Evolutionary conservation across 441 rosid species (phyloP).

Genomic region (Adansonia madagascariensis): DNA sequence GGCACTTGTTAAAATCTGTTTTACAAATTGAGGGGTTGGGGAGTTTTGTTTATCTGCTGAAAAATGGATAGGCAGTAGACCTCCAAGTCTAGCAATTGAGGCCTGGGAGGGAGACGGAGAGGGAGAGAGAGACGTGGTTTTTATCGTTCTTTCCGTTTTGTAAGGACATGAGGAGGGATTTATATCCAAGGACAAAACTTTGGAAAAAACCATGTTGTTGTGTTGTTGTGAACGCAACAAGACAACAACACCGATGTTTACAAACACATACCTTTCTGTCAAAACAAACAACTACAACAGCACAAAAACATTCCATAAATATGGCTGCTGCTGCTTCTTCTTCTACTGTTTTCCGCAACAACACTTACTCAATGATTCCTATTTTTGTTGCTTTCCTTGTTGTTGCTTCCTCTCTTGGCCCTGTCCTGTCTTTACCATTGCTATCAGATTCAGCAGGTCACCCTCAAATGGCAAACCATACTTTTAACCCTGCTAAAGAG

Average conservation of each 20-base stretch:
- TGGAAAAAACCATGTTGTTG: too few relatives aligned
- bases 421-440: slow-evolving; percentile 42
- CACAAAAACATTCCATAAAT: slow-evolving; percentile 39
- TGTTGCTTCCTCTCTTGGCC: slow-evolving; percentile 42
- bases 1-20: too few relatives aligned
- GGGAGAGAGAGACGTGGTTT: too few relatives aligned
- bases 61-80: too few relatives aligned
- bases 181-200: too few relatives aligned
- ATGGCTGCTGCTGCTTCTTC: slow-evolving; percentile 44
- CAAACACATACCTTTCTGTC: slow-evolving; percentile 41
- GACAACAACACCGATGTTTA: slow-evolving; percentile 8
- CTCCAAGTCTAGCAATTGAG: too few relatives aligned
- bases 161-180: too few relatives aligned
- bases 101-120: too few relatives aligned
- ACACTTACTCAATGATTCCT: slow-evolving; percentile 19
- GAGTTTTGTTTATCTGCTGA: too few relatives aligned
- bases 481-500: slow-evolving; percentile 52
- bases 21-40: too few relatives aligned
- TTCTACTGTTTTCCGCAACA: background rate
- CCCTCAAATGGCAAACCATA: slow-evolving; percentile 45
- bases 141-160: too few relatives aligned
- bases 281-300: slow-evolving; percentile 36
- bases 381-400: slow-evolving; percentile 54
- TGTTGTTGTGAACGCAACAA: too few relatives aligned
- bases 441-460: slow-evolving; percentile 32